These are phyloP conservation scores for Populus alba DNA, from an alignment of 345 rosid species.

Conservation along the genomic window DNA sequence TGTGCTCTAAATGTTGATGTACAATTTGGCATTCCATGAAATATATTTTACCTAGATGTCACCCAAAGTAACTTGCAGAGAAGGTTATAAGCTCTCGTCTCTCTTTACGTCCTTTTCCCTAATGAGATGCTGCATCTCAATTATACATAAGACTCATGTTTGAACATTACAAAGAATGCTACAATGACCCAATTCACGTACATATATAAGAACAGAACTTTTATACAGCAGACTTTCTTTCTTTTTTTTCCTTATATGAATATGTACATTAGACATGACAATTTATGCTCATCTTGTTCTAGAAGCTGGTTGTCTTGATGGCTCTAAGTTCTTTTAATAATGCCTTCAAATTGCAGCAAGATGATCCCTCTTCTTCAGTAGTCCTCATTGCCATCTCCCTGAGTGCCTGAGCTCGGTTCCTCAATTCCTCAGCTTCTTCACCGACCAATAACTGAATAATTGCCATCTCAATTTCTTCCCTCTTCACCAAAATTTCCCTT, in stretches of 20 bases:
- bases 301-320: neutral
- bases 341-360: conserved; percentile 28
- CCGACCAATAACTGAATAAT: conserved; percentile 31
- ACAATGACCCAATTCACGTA: neutral
- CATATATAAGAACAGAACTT: neutral
- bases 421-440: conserved; percentile 41
- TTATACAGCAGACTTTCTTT: neutral
- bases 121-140: neutral
- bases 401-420: conserved; percentile 18
- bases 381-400: conserved; percentile 37
- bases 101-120: neutral
- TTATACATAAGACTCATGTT: neutral
- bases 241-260: neutral
- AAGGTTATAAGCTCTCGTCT: neutral
- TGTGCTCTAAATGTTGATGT: neutral
- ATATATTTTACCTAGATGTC: neutral
- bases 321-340: conserved; percentile 37
- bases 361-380: conserved; percentile 48
- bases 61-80: neutral
- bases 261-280: neutral
- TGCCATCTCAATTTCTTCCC: conserved; percentile 27
- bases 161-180: neutral
- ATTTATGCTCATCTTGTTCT: neutral
- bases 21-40: neutral
- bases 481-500: conserved; percentile 12